phyloP scores from a whole-genome alignment of 2,329 filamentous ascomycete genomes.

The Colletotrichum agaves region DNA sequence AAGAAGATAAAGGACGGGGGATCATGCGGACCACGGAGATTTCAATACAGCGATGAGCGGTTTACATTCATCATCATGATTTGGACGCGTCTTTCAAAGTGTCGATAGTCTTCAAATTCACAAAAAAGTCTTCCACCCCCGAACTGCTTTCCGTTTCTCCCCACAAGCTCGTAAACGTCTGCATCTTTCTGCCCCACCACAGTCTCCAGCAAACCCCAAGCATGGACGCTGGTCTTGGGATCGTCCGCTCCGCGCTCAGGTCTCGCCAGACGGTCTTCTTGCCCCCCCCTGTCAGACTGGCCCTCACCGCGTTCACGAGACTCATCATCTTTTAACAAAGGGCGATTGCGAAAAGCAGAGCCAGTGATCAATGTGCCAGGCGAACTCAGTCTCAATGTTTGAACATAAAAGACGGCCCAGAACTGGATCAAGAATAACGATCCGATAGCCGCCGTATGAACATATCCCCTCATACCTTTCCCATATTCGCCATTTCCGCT shows the following conservation, averaged over 20 bases:
- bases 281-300: slow-evolving; percentile 46
- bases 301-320: too few species aligned
- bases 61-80: too few species aligned
- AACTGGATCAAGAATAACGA: too few species aligned
- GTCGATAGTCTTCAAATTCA: fast-evolving
- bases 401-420: too few species aligned
- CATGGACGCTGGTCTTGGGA: slow-evolving; percentile 44
- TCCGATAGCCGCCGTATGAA: too few species aligned
- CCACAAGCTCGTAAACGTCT: slow-evolving; percentile 41
- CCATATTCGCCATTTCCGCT: neutral
- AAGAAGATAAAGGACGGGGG: slow-evolving; percentile 4
- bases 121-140: neutral
- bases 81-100: too few species aligned
- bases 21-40: slow-evolving; percentile 21
- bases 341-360: neutral
- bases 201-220: slow-evolving; percentile 41
- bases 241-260: slow-evolving; percentile 42
- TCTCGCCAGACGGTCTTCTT: slow-evolving; percentile 42
- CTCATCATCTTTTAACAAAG: too few species aligned
- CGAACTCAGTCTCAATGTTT: too few species aligned
- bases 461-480: too few species aligned
- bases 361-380: neutral
- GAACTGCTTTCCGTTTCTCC: neutral
- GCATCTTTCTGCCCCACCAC: slow-evolving; percentile 44
- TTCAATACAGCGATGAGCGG: slow-evolving; percentile 12